Evolutionary conservation across 345 rosid genomes (phyloP), one percentile per base, ranked within the genome.

Genomic region (Rhodomyrtus tomentosa): DNA sequence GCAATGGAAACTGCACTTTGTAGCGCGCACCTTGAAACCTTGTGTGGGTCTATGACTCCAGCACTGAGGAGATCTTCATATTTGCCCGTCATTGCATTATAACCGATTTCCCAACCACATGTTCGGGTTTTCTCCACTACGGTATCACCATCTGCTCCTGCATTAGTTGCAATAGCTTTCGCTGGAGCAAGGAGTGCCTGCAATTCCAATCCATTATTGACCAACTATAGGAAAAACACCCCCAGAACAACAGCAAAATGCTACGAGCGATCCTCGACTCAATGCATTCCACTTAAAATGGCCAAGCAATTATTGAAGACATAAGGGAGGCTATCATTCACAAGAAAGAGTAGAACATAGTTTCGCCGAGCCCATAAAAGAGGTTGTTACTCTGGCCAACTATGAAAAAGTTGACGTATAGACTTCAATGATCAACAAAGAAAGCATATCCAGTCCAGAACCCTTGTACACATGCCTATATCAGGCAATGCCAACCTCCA

Each of bases 171-270:
- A 87, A 96, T 96, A 80, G 93, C 89, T 88, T 90, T 89, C 73
- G 96, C 88, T 85, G 99, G 99, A 83, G 93, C 94, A 45, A 91
- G 87, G 82, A 95, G 94, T 49, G 99, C 98, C 98, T 96, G 92
- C 88, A 88, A 94, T 96, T 82, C 92, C 93, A 36, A 89, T 87
- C 76, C 92, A 90, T n/a, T 94, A 94, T 94, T 93, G 91, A 81
- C 83, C 36, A 7, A 22, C 24, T 87, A 49, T 81, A 85, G 22
- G 18, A 80, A 50, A 20, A 22, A 25, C 7, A 50, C 79, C 45
- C 18, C 45, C 79, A 36, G 79, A 18, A 68, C 79, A 68, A 68
- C 24, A 68, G 79, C 7, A 68, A 36, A 36, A 68, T 36, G 25
- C 45, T 36, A 36, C 24, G 36, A 36, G 32, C 25, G 7, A 36